Evolutionary conservation across 208 protist species (phyloP), one percentile per base, ranked within the genome.

Genomic region (Herpetomonas tarakana): DNA sequence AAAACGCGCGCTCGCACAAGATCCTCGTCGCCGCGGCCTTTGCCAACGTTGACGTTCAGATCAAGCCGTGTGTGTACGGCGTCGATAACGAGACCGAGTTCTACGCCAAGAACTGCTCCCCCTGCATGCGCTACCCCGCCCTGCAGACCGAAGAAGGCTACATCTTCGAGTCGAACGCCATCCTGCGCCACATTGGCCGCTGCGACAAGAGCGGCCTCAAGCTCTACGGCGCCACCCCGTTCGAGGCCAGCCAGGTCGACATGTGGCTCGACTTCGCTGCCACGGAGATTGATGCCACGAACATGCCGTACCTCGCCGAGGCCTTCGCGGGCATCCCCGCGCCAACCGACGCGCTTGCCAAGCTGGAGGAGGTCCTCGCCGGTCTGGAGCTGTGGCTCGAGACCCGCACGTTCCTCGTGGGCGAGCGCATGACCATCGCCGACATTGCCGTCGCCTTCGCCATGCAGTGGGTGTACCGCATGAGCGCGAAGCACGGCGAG

Each of bases 101-200:
- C 24, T 96, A 76, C 69, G 51, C 58, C 54, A 62, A 59, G 50
- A 88, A 91, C 70, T 88, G 73, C 78, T 60, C 58, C 72, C 90
- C 90, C 28, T 78, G 76, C 62, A 61, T 65, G 49, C 84, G 86
- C 68, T 68, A 74, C 65, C 90, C 90, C 27, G 63, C 68, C 16
- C 72, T 94, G 35, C 70, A 94, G 78, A 93, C 88, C 29, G 57
- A 80, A 29, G 85, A 93, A 30, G 90, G 85, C 19, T 81, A 63
- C 79, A 53, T 96, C 65, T 96, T 96, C 62, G 90, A 94, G 73
- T 83, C 81, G 25, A 88, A 90, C 75, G 82, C 86, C 46, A 96
- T 96, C 58, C 3, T 90, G 18, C 78, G 87, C 58, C 68, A 88
- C 78, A 78, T 96, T 56, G 90, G 77, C 26, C 81, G 86, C 47